Base-by-base conservation (phyloP, 73 alveolate genomes). In the Urostyla sp. region DNA sequence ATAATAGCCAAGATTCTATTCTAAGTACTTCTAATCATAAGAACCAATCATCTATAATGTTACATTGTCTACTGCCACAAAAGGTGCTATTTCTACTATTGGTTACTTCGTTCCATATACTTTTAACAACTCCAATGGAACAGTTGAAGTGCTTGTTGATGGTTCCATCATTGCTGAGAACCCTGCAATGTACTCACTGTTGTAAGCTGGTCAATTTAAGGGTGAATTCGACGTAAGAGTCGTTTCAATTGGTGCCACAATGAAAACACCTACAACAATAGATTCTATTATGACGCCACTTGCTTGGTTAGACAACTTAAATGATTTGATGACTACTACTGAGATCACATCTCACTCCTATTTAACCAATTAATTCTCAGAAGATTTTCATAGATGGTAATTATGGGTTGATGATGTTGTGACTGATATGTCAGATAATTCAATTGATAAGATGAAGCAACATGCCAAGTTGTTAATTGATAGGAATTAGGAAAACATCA, bases 141-240 rank as follows among this genome's bases (percentile, higher is more conserved):
- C 44, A 24, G 49, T 55, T 23, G 83, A 69, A 24, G 73, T 73
- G 15, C 61, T 73, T 20, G 67, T 73, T 38, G 85, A 73, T 32
- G 85, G 85, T 1, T 58, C 51, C 34, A 73, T 73, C 15, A 73
- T 73, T 51, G 85, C 75, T 27, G 53, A 73, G 23, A 73, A 73
- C 60, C 85, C 85, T 18, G 31, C 72, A 15, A 50, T 73, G 60
- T 73, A 50, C 32, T 73, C 85, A 1, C 44, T 63, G n/a, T 43
- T 63, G 23, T 63, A 10, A 26, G 79, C 79, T 2, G 37, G 61
- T 43, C 61, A 63, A 24, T 27, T 63, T 46, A 63, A 63, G 31
- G 24, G 44, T 43, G 44, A 63, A 32, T 5, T 21, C 15, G 27
- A 63, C 43, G 30, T 63, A 24, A 63, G 79, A 63, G 58, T 63